A percentile compares a stretch with the other conserved stretches of the same genome.
phyloP scores from a whole-genome alignment of 2,329 filamentous ascomycete genomes.

The Hymenoscyphus infarciens region DNA sequence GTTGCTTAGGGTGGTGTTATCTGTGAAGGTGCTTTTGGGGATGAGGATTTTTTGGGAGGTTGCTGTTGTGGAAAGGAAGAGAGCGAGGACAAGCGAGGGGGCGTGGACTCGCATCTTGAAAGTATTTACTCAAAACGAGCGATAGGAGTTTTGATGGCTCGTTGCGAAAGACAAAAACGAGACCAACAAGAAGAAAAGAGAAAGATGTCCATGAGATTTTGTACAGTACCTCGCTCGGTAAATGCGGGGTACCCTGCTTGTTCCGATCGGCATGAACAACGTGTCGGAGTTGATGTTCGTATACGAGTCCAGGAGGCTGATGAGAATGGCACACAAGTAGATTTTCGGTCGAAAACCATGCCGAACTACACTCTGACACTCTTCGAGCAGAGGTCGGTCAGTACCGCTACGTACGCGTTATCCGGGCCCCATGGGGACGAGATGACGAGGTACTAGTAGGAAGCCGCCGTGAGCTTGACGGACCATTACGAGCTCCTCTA shows the following conservation, averaged over 20 bases:
- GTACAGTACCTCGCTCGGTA: not conserved
- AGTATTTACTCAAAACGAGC: not conserved
- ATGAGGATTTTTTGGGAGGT: not conserved
- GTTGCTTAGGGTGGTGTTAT: slow-evolving; percentile 37
- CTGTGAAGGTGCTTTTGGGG: not conserved
- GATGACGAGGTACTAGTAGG: too few species aligned
- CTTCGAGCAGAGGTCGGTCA: too few species aligned
- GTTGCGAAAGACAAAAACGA: not conserved
- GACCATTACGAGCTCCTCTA: too few species aligned
- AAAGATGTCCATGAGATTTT: not conserved
- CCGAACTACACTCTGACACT: too few species aligned
- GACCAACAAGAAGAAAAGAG: not conserved
- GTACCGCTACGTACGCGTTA: too few species aligned
- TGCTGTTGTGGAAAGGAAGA: not conserved
- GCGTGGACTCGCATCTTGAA: not conserved
- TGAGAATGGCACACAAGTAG: too few species aligned
- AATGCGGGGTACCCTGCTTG: not conserved
- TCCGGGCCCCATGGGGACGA: too few species aligned
- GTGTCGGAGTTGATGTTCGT: too few species aligned
- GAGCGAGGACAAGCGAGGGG: not conserved
- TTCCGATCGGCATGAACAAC: too few species aligned
- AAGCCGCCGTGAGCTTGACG: too few species aligned
- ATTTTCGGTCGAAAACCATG: too few species aligned
- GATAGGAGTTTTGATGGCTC: not conserved
- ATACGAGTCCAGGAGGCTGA: too few species aligned